These are phyloP conservation scores for Fusarium drepaniforme DNA, from an alignment of 2,329 filamentous ascomycete genomes.

Conservation along the genomic window DNA sequence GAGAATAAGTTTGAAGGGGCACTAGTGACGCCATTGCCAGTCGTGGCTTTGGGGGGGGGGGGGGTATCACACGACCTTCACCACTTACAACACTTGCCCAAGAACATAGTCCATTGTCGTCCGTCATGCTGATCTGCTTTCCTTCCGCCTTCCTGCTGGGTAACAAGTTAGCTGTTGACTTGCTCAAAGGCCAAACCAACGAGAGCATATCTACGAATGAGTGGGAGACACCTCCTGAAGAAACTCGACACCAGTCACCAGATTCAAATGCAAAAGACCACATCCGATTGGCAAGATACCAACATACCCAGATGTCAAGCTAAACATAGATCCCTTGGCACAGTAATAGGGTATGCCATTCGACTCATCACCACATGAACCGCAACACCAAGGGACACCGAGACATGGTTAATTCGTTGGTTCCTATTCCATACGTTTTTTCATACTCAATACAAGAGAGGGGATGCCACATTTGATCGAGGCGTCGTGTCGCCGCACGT, in stretches of 20 bases:
- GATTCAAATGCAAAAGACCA: not conserved
- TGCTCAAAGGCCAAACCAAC: not conserved
- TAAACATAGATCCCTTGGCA: not conserved
- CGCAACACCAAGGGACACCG: not conserved
- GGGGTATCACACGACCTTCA: not conserved
- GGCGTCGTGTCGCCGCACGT: conserved; percentile 44
- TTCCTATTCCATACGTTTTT: conserved; percentile 34
- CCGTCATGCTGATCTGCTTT: not conserved
- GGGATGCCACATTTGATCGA: conserved; percentile 51
- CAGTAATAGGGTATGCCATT: not conserved
- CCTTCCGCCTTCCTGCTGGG: accelerated
- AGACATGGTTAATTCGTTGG: conserved; percentile 13
- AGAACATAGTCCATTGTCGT: not conserved
- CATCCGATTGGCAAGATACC: not conserved
- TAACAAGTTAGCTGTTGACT: not conserved
- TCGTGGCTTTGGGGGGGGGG: not conserved
- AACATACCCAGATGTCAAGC: not conserved
- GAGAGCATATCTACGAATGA: not conserved
- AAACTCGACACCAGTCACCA: not conserved
- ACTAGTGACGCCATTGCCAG: not conserved
- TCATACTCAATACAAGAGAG: conserved; percentile 53
- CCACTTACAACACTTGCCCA: not conserved
- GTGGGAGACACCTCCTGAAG: not conserved
- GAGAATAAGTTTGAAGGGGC: too few species aligned
- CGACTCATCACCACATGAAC: not conserved